Conservation (phyloP, 2,329 filamentous ascomycete species). For the Neofusicoccum sp. region DNA sequence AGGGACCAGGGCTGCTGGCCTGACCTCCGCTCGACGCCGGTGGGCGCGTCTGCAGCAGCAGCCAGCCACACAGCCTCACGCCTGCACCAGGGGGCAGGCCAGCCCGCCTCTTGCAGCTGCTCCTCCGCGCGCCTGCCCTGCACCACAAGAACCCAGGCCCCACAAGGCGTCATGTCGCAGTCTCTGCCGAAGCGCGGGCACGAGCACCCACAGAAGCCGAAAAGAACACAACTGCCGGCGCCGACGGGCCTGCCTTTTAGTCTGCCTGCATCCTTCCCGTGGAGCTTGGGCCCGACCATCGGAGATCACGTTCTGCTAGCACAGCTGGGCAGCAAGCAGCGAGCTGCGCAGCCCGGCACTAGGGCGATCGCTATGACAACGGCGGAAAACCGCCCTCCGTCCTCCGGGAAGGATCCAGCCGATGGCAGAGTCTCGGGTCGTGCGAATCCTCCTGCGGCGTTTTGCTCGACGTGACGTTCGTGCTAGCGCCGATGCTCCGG, state of each 20-base stretch:
- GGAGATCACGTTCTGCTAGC: conserved; percentile 9
- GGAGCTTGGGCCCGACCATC: conserved; percentile 4
- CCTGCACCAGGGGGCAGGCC: background rate
- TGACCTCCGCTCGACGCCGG: background rate
- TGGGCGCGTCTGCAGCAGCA: too few relatives aligned
- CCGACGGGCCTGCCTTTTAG: background rate
- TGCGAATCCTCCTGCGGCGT: too few relatives aligned
- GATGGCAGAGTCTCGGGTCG: background rate
- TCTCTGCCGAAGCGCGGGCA: background rate
- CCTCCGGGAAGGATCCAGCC: background rate
- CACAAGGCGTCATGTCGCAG: background rate
- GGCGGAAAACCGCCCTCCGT: background rate
- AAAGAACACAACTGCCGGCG: background rate
- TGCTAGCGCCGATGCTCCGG: conserved; percentile 12
- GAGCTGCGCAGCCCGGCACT: background rate
- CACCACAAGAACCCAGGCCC: background rate
- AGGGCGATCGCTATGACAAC: background rate
- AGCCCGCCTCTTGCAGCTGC: background rate
- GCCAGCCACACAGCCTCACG: background rate
- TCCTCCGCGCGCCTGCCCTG: background rate
- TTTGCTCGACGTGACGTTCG: background rate
- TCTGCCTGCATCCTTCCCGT: conserved; percentile 7
- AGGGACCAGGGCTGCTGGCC: background rate
- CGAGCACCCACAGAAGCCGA: too few relatives aligned
- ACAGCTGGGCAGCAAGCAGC: background rate